phyloP scores from a whole-genome alignment of 257 asterid genomes.

The Ehretia macrophylla region DNA sequence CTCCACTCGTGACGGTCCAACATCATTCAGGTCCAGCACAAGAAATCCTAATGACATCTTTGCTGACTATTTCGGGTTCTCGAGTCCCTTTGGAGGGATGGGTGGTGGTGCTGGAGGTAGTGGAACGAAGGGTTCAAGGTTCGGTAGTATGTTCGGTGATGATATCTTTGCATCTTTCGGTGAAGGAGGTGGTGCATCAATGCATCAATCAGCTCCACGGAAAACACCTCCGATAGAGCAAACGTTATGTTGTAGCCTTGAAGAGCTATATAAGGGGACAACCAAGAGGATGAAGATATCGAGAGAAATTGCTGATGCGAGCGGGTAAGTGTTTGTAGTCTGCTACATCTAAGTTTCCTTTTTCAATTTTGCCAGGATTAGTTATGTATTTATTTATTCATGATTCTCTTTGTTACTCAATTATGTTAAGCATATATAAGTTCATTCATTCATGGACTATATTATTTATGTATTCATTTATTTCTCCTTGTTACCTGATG shows the following conservation, averaged over 20 bases:
- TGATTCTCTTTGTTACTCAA: too few relatives aligned
- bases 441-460: too few relatives aligned
- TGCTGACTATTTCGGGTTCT: conserved; percentile 34
- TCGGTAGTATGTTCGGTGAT: conserved; percentile 27
- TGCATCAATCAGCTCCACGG: conserved; percentile 21
- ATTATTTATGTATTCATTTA: too few relatives aligned
- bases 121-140: conserved; percentile 25
- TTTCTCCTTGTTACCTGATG: too few relatives aligned
- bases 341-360: too few relatives aligned
- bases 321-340: conserved; percentile 42
- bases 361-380: too few relatives aligned
- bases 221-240: conserved; percentile 31
- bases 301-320: conserved; percentile 31
- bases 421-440: too few relatives aligned
- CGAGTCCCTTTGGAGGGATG: conserved; percentile 23
- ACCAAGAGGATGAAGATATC: conserved; percentile 43
- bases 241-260: conserved; percentile 36
- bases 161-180: conserved; percentile 17
- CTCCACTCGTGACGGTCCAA: conserved; percentile 37
- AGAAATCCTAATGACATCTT: conserved; percentile 48
- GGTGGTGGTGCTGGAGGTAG: too few relatives aligned
- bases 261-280: conserved; percentile 40
- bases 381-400: too few relatives aligned
- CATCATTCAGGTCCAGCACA: conserved; percentile 34
- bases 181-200: conserved; percentile 27